Base-by-base conservation (phyloP, 805 yeast genomes). In the Limtongia smithiae region DNA sequence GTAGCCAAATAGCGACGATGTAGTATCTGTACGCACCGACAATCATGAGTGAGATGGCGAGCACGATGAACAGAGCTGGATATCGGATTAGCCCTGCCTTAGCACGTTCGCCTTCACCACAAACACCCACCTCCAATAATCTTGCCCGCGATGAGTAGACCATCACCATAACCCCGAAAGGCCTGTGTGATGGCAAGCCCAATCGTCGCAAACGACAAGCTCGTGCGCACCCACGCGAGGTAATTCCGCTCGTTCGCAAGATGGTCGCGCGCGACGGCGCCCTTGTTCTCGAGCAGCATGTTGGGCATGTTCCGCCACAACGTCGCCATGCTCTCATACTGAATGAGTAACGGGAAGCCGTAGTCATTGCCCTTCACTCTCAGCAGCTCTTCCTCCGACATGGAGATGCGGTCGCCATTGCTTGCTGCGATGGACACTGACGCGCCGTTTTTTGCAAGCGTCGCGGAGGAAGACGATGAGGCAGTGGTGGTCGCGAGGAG, bases 221-320 rank as follows among this genome's bases (percentile, higher is more conserved):
- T 71, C 0, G 84, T 79, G 38, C 84, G 69, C 32, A 77, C 62
- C 83, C 84, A 79, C 2, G 84, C 82, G 15, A 79, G 67, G 55
- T 74, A 79, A 5, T 83, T 80, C 33, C 84, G 67, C 59, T 79
- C 84, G 57, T 79, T 79, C 36, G 84, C 83, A 60, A 79, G 62
- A 56, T 71, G 65, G 42, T 57, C 61, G 12, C 61, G 48, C 14
- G 61, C 61, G 14, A 55, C 60, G 3, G 61, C 50, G 3, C 61
- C 57, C 27, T 49, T 54, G 44, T 58, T 58, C 36, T 54, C 59
- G 14, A 58, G 50, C 41, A 46, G 39, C 46, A 43, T 47, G 39
- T 51, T 51, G 21, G 55, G 47, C 55, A 51, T 47, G 22, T 43
- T 43, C 20, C 46, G 41, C 36, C 15, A 14, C 12, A 51, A 14